A percentile compares a stretch with the other conserved stretches of the same genome.
Conservation (phyloP, 805 yeast genomes). For the Geotrichum ghanense region DNA sequence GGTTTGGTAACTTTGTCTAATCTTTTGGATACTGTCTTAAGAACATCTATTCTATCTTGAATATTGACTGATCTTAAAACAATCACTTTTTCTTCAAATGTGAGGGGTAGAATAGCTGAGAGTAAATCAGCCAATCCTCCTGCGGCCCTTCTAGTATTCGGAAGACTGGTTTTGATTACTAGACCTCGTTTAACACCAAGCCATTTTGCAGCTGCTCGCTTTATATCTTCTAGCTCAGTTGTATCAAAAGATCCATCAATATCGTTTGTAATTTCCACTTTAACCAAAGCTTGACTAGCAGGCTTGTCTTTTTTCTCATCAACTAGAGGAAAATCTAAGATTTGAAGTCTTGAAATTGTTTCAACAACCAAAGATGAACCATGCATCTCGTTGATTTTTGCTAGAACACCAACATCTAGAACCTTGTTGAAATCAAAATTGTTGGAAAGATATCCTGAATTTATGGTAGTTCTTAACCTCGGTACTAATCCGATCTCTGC, state of each 20-base stretch:
- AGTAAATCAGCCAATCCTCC: conserved; percentile 26
- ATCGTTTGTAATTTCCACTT: conserved; percentile 12
- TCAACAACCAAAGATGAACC: conserved; percentile 6
- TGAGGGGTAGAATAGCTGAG: conserved; percentile 25
- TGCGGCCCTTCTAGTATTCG: conserved; percentile 15
- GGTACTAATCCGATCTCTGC: background rate
- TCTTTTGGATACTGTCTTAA: conserved; percentile 12
- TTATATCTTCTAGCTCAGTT: conserved; percentile 4
- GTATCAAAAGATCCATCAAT: conserved; percentile 7
- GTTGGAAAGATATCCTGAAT: conserved; percentile 4
- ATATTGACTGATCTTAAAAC: conserved; percentile 20
- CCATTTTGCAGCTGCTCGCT: conserved; percentile 2
- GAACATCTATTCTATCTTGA: conserved; percentile 14
- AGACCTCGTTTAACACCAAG: conserved; percentile 6
- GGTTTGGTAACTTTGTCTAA: conserved; percentile 10
- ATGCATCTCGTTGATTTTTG: conserved; percentile 5
- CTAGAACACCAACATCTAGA: conserved; percentile 3
- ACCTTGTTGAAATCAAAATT: conserved; percentile 4
- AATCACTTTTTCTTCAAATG: conserved; percentile 19
- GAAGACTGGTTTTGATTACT: conserved; percentile 9
- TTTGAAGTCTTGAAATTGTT: conserved; percentile 7
- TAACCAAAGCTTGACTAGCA: conserved; percentile 10
- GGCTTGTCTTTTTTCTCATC: conserved; percentile 6
- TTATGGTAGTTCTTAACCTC: conserved; percentile 6
- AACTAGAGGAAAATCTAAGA: conserved; percentile 4